Base-by-base conservation (phyloP, 805 yeast species). In the Brettanomyces sp. region DNA sequence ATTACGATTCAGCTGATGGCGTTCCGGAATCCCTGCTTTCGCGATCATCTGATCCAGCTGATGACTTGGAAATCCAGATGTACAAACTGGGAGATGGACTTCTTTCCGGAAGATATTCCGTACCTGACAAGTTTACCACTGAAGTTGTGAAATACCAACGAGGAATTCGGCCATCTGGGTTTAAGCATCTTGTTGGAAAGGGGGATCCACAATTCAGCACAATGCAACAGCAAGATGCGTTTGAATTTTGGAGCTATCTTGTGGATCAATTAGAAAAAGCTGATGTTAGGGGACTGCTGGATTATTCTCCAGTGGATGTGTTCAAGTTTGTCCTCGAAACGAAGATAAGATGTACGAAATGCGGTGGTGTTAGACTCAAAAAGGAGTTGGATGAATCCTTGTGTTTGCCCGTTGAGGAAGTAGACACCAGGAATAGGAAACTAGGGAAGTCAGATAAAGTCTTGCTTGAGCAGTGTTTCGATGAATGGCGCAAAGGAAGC, bases 181-280 rank as follows among this genome's bases (percentile, higher is more conserved):
- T 93, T 64, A 91, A 91, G 60, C 68, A 77, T 7, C 66, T 88
- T 24, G 70, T 93, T 44, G 96, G 96, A 3, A 74, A 74, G 43
- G 77, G 78, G 35, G 95, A 93, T 61, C 70, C 71, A 14, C 99
- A 93, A 57, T 93, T 93, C 55, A 72, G 81, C 40, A 81, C 95
- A 0, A 85, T 82, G 73, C 78, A 80, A 54, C 99, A 93, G 60
- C 99, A 93, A 62, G 99, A 93, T 67, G 93, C 98, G 0, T 85
- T 81, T 68, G 99, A 93, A 62, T 93, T 89, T 58, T 75, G 89
- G 64, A 64, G 77, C 4, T 84, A 80, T 58, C 62, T 91, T 7
- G 57, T 81, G 28, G 84, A 82, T 46, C 73, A 77, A 50, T 62
- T 89, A 25, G 90, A 84, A 50, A 59, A 61, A 4, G 61, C 68